A percentile compares a stretch with the other conserved stretches of the same genome.
phyloP scores from a whole-genome alignment of 176 grass and related monocot genomes.

The Rhipidocladum racemiflorum region DNA sequence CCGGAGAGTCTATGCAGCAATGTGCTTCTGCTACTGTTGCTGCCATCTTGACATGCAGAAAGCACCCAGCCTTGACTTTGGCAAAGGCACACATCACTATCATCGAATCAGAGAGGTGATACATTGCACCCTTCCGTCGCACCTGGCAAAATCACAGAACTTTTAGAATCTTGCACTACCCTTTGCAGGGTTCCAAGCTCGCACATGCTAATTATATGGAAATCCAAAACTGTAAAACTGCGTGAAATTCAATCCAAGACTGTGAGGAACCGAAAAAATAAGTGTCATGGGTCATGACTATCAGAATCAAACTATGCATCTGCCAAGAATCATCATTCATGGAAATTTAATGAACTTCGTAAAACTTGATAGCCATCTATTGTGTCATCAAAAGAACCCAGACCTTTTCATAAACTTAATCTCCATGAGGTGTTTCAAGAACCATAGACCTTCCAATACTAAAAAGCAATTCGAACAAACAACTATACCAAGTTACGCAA shows the following conservation, averaged over 20 bases:
- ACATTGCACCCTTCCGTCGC: constrained; percentile 43
- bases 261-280: not conserved
- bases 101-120: constrained; percentile 68
- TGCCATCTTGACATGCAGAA: constrained; percentile 61
- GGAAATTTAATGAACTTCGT: not conserved
- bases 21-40: not conserved
- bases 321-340: not conserved
- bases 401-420: not conserved
- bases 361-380: not conserved
- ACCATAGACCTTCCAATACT: not conserved
- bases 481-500: too few species aligned
- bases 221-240: not conserved
- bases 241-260: not conserved
- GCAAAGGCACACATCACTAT: constrained; percentile 37
- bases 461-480: not conserved
- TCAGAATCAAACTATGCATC: constrained; percentile 18
- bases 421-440: not conserved
- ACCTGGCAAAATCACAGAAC: constrained; percentile 53
- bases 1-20: not conserved
- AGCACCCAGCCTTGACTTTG: constrained; percentile 42
- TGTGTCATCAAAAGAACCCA: not conserved
- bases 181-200: constrained; percentile 6
- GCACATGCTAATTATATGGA: not conserved
- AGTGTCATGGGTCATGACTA: not conserved
- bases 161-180: constrained; percentile 19